phyloP scores from a whole-genome alignment of 2,329 filamentous ascomycete species.

The Alternaria gaisen region DNA sequence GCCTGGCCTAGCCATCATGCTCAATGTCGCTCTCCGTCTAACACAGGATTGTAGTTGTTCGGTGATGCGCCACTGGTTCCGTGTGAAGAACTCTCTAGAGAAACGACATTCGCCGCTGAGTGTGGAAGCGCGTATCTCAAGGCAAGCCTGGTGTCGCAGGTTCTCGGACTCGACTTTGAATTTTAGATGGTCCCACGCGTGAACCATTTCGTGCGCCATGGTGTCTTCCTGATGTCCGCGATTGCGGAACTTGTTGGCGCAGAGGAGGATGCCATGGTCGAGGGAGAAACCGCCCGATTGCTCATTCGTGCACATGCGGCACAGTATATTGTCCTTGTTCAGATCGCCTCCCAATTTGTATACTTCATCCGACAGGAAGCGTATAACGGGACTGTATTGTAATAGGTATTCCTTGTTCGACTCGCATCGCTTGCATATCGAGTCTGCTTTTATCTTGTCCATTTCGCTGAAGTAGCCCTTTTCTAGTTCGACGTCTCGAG shows the following conservation, averaged over 20 bases:
- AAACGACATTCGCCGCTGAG: constrained; percentile 94
- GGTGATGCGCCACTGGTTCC: constrained; percentile 87
- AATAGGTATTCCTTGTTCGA: constrained; percentile 84
- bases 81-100: constrained; percentile 82
- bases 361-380: constrained; percentile 86
- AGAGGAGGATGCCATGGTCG: constrained; percentile 86
- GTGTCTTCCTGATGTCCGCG: constrained; percentile 89
- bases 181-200: constrained; percentile 90
- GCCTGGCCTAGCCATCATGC: constrained; percentile 77
- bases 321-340: constrained; percentile 78
- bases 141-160: constrained; percentile 89
- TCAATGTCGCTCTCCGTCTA: constrained; percentile 78
- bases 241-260: constrained; percentile 87
- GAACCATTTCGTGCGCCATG: constrained; percentile 95
- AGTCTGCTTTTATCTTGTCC: constrained; percentile 77
- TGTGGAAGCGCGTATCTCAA: constrained; percentile 94
- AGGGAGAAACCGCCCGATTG: constrained; percentile 86
- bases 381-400: constrained; percentile 81
- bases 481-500: constrained; percentile 40
- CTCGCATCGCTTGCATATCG: constrained; percentile 84
- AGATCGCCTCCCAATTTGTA: constrained; percentile 79
- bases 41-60: constrained; percentile 96
- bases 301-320: constrained; percentile 77
- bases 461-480: constrained; percentile 77
- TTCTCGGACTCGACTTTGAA: constrained; percentile 89